phyloP scores from a whole-genome alignment of 768 basidiomycete genomes.

The Kwoniella botswanensis region DNA sequence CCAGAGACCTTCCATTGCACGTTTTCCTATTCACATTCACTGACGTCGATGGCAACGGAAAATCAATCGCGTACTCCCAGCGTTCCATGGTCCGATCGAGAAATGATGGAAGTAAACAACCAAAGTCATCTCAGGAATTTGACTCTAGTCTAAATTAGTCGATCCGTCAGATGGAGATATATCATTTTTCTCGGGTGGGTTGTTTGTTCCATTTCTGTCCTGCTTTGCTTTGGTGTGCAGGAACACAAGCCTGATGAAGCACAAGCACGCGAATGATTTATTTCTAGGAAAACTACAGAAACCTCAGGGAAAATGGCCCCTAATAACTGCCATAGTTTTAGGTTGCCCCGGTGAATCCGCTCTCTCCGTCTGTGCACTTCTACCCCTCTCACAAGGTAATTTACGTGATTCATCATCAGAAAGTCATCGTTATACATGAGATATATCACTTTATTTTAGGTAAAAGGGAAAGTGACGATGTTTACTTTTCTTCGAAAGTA shows the following conservation, averaged over 20 bases:
- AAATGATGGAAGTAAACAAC: neutral
- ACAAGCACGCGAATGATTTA: conserved; percentile 14
- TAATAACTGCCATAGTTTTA: neutral
- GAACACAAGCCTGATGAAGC: neutral
- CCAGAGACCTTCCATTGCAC: no score
- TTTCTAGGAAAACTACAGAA: neutral
- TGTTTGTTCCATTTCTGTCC: neutral
- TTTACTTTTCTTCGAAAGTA: neutral
- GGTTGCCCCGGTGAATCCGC: neutral
- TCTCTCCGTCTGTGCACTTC: neutral
- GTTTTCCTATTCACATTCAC: neutral
- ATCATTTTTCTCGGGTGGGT: conserved; percentile 1
- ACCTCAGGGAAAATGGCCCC: no score
- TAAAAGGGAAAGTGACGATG: conserved; percentile 11
- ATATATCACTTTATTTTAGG: neutral
- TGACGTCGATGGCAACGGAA: neutral
- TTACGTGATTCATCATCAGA: conserved; percentile 4
- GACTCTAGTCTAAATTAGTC: neutral
- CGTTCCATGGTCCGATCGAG: neutral
- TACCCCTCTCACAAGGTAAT: neutral
- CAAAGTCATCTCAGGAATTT: neutral
- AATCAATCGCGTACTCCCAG: conserved; percentile 10
- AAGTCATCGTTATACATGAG: neutral
- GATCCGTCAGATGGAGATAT: neutral
- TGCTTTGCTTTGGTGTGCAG: no score